A percentile compares a stretch with the other conserved stretches of the same genome.
Conservation (phyloP, 192 early-diverging fungal species). For the Coemansia aciculifera region DNA sequence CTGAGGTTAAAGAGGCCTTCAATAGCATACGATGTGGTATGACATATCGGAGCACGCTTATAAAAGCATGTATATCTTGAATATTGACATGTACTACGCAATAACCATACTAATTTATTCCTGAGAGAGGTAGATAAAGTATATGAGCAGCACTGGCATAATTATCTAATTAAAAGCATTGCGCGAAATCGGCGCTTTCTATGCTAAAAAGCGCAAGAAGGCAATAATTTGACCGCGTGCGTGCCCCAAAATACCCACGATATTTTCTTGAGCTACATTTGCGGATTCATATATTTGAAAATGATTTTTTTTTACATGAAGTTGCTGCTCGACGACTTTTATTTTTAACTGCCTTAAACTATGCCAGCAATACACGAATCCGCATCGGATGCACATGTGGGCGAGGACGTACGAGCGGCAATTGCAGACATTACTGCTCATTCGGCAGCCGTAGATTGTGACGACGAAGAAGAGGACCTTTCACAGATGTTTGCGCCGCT, state of each 20-base stretch:
- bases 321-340: neutral
- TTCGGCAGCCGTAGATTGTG: neutral
- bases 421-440: constrained; percentile 5
- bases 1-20: too few relatives aligned
- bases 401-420: neutral
- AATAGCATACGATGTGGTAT: too few relatives aligned
- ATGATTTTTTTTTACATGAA: neutral
- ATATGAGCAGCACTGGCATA: too few relatives aligned
- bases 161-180: too few relatives aligned
- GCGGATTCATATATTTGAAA: neutral
- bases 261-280: neutral
- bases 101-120: too few relatives aligned
- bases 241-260: neutral
- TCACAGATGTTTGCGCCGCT: constrained; percentile 56
- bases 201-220: too few relatives aligned
- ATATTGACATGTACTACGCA: too few relatives aligned
- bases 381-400: neutral
- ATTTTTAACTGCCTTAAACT: neutral
- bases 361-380: constrained; percentile 1
- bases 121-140: too few relatives aligned
- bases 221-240: neutral
- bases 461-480: constrained; percentile 12
- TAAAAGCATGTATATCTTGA: too few relatives aligned
- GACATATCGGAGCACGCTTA: too few relatives aligned
- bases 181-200: too few relatives aligned